These are phyloP conservation scores for Colletotrichum theobromicola DNA, from an alignment of 2,329 filamentous ascomycete species.

Conservation along the genomic window DNA sequence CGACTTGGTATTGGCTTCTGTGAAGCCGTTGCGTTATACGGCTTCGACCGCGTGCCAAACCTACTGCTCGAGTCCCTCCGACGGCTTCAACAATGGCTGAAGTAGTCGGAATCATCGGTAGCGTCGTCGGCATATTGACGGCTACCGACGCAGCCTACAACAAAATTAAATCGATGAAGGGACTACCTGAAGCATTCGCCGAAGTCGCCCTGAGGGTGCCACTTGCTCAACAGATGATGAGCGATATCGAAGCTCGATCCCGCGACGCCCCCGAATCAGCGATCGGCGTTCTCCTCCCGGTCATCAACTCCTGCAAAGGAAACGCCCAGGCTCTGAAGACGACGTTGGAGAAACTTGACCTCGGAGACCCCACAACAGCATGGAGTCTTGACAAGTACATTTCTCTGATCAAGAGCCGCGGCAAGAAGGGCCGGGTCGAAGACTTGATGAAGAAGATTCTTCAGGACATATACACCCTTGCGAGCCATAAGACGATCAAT, in stretches of 20 bases:
- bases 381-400: not conserved
- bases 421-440: not conserved
- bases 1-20: too few relatives aligned
- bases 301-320: not conserved
- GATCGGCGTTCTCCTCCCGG: rapidly evolving
- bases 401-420: not conserved
- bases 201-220: not conserved
- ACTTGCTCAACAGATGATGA: not conserved
- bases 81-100: not conserved
- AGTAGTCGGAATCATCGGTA: not conserved
- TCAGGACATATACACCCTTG: not conserved
- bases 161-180: not conserved
- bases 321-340: not conserved
- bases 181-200: not conserved
- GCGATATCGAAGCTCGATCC: not conserved
- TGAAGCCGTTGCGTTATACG: too few relatives aligned
- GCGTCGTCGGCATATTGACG: not conserved
- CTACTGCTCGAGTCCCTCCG: too few relatives aligned
- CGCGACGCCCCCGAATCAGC: not conserved
- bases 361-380: not conserved
- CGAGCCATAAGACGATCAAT: not conserved
- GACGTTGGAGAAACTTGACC: not conserved
- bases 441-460: not conserved
- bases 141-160: not conserved
- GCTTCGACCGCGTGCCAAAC: too few relatives aligned